Evolutionary conservation across 345 rosid species (phyloP).

Genomic region (Eutrema heterophyllum): DNA sequence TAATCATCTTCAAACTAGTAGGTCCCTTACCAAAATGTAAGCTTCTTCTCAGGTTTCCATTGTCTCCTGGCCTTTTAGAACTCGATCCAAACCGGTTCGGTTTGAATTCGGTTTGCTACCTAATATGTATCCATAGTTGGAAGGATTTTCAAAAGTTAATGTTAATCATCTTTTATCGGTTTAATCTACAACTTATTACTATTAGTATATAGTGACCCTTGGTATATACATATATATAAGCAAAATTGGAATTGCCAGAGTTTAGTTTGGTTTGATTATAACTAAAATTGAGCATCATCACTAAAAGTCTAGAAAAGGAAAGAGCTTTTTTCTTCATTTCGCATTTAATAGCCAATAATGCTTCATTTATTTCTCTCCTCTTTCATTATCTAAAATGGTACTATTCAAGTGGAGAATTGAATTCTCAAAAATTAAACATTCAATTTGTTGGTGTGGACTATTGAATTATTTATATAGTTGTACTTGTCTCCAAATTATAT

Average conservation of each 20-base stretch:
- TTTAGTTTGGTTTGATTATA: not conserved
- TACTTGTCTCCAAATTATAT: conserved; percentile 9
- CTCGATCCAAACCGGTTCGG: conserved; percentile 2
- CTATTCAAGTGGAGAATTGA: conserved; percentile 8
- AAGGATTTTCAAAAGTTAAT: not conserved
- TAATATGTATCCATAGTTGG: not conserved
- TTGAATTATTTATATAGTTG: conserved; percentile 6
- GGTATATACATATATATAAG: too few relatives aligned
- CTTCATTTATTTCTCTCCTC: not conserved
- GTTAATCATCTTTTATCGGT: not conserved
- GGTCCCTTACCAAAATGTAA: not conserved
- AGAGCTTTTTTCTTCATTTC: not conserved
- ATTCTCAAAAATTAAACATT: not conserved
- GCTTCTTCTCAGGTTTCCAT: conserved; percentile 6
- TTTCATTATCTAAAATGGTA: not conserved
- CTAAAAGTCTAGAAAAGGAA: not conserved
- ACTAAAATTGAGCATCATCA: not conserved
- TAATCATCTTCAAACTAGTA: conserved; percentile 16
- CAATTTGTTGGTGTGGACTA: not conserved
- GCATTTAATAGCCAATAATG: not conserved
- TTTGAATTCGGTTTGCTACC: conserved; percentile 3
- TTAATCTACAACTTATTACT: not conserved
- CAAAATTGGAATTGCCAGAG: not conserved
- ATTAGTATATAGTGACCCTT: too few relatives aligned
- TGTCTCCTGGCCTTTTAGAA: not conserved